Percentiles rank a stretch among this genome's conserved stretches.
Conservation (phyloP, 2,329 filamentous ascomycete species). For the Corinectria fuckeliana region DNA sequence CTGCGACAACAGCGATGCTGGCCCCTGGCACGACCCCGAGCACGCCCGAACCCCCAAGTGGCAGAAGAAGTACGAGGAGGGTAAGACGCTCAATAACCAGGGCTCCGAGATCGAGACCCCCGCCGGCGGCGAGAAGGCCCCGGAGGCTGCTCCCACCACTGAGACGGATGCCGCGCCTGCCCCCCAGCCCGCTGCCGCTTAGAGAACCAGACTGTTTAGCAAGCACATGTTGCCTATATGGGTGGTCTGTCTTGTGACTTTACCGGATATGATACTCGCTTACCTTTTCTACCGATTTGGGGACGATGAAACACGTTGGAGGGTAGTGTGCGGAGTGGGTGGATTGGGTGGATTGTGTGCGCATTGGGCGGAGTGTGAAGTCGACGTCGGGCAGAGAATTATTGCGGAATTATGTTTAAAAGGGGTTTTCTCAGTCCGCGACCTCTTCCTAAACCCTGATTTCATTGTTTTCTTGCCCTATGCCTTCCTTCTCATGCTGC, state of each 20-base stretch:
- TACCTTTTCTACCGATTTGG: constrained; percentile 17
- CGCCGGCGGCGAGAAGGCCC: constrained; percentile 36
- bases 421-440: neutral
- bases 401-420: neutral
- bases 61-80: constrained; percentile 55
- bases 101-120: constrained; percentile 47
- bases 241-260: constrained; percentile 29
- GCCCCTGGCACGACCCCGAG: constrained; percentile 82
- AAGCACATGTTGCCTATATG: constrained; percentile 22
- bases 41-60: constrained; percentile 72
- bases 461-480: constrained; percentile 23
- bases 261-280: constrained; percentile 32
- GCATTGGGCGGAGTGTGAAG: constrained; percentile 23
- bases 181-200: constrained; percentile 46
- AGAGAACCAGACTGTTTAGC: constrained; percentile 23
- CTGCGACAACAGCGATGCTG: constrained; percentile 85
- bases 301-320: constrained; percentile 23
- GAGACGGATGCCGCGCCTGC: constrained; percentile 44
- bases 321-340: constrained; percentile 18
- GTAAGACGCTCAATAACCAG: constrained; percentile 49
- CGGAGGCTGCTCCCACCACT: constrained; percentile 41
- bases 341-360: too few relatives aligned
- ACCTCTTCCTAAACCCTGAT: constrained; percentile 15
- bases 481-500: constrained; percentile 25
- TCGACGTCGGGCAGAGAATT: constrained; percentile 9